These are phyloP conservation scores for Myxozyma lipomycoides DNA, from an alignment of 805 yeast genomes.

Conservation along the genomic window DNA sequence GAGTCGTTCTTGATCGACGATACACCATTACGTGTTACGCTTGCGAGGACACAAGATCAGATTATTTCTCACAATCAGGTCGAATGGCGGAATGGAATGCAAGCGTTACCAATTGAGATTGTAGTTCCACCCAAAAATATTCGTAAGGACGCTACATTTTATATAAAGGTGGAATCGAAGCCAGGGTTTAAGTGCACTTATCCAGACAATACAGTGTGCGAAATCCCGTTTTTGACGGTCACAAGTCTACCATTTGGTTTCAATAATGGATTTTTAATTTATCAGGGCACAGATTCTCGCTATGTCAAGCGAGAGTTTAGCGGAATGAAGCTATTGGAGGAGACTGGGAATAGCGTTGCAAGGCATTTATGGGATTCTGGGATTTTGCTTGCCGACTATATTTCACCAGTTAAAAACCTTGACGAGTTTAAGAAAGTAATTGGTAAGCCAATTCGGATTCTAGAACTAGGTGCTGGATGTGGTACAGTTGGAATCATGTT, in stretches of 20 bases:
- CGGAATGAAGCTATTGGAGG: conserved; percentile 35
- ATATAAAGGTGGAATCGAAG: neutral
- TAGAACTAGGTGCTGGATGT: conserved; percentile 46
- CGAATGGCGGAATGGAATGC: conserved; percentile 15
- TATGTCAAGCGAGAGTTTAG: conserved; percentile 10
- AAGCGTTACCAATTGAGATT: conserved; percentile 18
- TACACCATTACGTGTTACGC: conserved; percentile 12
- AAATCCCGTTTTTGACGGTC: neutral
- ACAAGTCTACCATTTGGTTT: conserved; percentile 5
- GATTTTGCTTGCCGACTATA: conserved; percentile 10
- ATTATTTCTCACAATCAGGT: neutral
- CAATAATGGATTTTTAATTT: neutral
- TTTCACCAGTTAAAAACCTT: neutral
- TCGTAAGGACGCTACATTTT: neutral
- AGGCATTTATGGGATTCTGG: conserved; percentile 42
- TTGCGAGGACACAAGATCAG: neutral
- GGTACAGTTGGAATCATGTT: conserved; percentile 41
- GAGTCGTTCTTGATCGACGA: conserved; percentile 41
- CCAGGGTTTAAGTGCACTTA: neutral
- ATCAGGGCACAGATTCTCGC: neutral
- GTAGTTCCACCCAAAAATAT: neutral
- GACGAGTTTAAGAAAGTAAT: neutral
- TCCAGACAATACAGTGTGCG: conserved; percentile 2
- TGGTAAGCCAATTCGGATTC: conserved; percentile 25
- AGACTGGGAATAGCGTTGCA: conserved; percentile 42